These are phyloP conservation scores for Phylloporus arenicola DNA, from an alignment of 768 basidiomycete species.

Conservation along the genomic window DNA sequence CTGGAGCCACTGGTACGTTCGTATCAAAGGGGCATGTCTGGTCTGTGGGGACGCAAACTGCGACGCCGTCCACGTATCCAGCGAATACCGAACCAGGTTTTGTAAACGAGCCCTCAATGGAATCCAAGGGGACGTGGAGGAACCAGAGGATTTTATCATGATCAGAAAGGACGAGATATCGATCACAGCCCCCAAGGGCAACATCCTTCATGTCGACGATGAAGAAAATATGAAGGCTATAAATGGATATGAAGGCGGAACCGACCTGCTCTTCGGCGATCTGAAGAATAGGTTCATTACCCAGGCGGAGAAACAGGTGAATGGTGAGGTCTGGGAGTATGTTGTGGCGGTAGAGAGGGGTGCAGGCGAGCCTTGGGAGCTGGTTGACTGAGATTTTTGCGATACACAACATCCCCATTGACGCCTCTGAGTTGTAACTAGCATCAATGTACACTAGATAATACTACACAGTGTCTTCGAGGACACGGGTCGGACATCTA, in stretches of 20 bases:
- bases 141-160: background rate
- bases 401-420: background rate
- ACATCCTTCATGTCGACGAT: background rate
- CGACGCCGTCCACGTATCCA: background rate
- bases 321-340: background rate
- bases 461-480: too few species aligned
- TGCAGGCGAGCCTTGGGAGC: background rate
- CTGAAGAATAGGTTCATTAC: background rate
- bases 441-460: too few species aligned
- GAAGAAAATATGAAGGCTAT: background rate
- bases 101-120: background rate
- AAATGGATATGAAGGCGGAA: background rate
- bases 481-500: too few species aligned
- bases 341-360: background rate
- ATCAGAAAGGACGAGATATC: background rate
- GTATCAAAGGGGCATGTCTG: background rate
- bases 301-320: background rate
- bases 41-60: background rate
- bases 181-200: background rate
- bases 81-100: background rate
- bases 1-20: background rate
- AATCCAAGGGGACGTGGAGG: background rate
- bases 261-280: background rate
- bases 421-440: too few species aligned
- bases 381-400: background rate